Conservation (phyloP, 306 rosid species). For the Medicago ruthenica region DNA sequence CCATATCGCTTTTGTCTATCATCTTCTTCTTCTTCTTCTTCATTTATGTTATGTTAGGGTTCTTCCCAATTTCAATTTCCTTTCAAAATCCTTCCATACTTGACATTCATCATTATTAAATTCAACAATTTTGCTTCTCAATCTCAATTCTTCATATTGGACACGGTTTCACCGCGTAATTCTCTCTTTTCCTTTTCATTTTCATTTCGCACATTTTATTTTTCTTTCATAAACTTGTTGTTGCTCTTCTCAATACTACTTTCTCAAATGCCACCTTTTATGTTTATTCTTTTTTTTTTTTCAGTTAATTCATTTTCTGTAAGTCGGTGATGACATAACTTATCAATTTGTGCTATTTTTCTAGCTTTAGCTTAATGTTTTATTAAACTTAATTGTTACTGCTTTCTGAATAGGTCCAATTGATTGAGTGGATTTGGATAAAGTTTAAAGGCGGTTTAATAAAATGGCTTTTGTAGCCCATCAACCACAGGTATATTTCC, state of each 20-base stretch:
- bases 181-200: background rate
- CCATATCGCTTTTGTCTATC: conserved; percentile 10
- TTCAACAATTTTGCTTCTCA: conserved; percentile 12
- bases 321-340: conserved; percentile 7
- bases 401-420: conserved; percentile 49
- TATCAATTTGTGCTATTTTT: background rate
- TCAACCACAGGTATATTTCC: conserved; percentile 75
- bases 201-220: background rate
- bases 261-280: background rate
- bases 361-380: background rate
- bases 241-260: background rate
- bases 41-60: conserved; percentile 30
- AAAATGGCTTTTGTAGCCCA: conserved; percentile 74
- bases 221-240: background rate
- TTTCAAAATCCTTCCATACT: background rate
- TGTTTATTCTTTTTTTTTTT: background rate
- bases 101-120: background rate
- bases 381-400: conserved; percentile 18
- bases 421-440: conserved; percentile 57
- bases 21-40: conserved; percentile 16
- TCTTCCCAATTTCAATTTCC: background rate
- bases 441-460: conserved; percentile 40
- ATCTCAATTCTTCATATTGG: background rate
- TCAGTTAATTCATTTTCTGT: background rate
- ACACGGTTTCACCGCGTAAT: conserved; percentile 4